Evolutionary conservation across 1,139 yeast species (phyloP), one percentile per base, ranked within the genome.

Genomic region (Magnusiomyces suaveolens): DNA sequence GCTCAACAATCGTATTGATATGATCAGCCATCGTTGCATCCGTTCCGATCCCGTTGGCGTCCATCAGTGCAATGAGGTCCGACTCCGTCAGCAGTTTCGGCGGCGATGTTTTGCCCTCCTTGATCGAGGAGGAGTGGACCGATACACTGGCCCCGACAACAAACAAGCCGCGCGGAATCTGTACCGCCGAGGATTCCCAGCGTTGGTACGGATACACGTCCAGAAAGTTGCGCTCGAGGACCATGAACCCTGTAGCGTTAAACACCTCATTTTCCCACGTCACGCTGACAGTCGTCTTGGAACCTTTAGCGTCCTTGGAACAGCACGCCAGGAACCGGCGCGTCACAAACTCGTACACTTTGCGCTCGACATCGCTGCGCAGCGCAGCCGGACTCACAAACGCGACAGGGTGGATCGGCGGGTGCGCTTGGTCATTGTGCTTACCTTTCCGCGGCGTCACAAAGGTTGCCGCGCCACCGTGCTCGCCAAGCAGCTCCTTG

Each of bases 1-100:
- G 71, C 12, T 69, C 68, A 26, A 78, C 71, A 49, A 94, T 82
- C 64, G 87, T 90, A 57, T 86, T 90, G 43, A 94, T 92, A 68
- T 94, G 99, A 48, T 92, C 98, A 0, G 98, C 98, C 72, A 94
- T 94, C 0, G 99, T 94, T 1, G 99, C 98, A 72, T 94, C 99
- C 0, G 99, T 94, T 0, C 99, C 99, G 51, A 94, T 94, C 0
- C 97, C 97, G 69, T 94, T 94, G 4, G 82, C 87, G 71, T 94
- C 98, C 99, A 94, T 94, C 52, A 92, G 72, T 12, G 89, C 85
- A 71, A 94, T 88, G 41, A 94, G 75, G 64, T 92, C 98, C 0
- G 96, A 78, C 69, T 94, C 99, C 0, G 98, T 90, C 76, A 94
- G 78, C 54, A 82, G 84, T 43, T 73, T 72, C 0, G 98, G 98